phyloP scores from a whole-genome alignment of 768 basidiomycete genomes.

The Russula griseocarnosa region DNA sequence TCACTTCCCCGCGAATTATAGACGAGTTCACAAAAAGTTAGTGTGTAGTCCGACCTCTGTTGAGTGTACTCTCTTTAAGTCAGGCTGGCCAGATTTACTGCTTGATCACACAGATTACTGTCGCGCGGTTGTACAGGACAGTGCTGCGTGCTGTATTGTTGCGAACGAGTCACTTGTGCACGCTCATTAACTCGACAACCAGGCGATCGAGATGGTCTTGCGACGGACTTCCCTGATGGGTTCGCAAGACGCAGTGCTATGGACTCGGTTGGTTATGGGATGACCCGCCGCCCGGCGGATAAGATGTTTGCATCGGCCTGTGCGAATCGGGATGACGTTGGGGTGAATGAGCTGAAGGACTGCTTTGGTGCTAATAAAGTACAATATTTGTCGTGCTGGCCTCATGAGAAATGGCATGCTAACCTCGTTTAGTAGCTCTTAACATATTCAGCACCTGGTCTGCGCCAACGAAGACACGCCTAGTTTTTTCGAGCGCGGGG shows the following conservation, averaged over 20 bases:
- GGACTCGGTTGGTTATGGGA: slow-evolving; percentile 76
- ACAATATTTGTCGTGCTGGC: slow-evolving; percentile 4
- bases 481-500: slow-evolving; percentile 66
- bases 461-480: slow-evolving; percentile 64
- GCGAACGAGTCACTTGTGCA: slow-evolving; percentile 78
- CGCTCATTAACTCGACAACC: slow-evolving; percentile 68
- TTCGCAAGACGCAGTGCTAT: slow-evolving; percentile 70
- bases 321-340: slow-evolving; percentile 64
- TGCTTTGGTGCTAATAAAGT: slow-evolving; percentile 84
- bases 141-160: slow-evolving; percentile 71
- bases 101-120: background rate
- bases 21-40: slow-evolving; percentile 68
- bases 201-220: slow-evolving; percentile 77
- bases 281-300: slow-evolving; percentile 67
- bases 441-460: slow-evolving; percentile 78
- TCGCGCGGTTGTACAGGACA: slow-evolving; percentile 45
- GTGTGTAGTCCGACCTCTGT: slow-evolving; percentile 83
- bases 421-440: slow-evolving; percentile 49
- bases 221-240: slow-evolving; percentile 60
- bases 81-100: background rate
- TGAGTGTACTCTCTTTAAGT: background rate
- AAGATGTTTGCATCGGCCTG: slow-evolving; percentile 68
- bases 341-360: slow-evolving; percentile 81
- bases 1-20: slow-evolving; percentile 62
- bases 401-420: background rate